Evolutionary conservation across 805 yeast species (phyloP), one percentile per base, ranked within the genome.

Genomic region (Lipomyces lipofer): DNA sequence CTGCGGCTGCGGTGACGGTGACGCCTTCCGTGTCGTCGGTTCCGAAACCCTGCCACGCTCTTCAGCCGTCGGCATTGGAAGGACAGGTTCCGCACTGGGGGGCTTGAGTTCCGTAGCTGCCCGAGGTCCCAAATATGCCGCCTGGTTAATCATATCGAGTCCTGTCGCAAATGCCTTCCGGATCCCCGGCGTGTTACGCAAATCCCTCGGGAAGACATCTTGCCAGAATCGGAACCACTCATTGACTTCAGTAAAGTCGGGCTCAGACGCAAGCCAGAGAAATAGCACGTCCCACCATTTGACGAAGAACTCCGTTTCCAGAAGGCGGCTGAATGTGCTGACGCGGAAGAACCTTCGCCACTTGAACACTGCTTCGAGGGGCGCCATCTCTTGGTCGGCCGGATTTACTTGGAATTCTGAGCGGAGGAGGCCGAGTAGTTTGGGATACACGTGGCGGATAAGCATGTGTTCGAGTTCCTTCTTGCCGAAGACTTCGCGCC

Each of bases 271-370:
- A 5, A 71, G 56, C 74, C 74, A 71, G 43, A 60, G 50, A 17
- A 57, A 56, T 17, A 74, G 62, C 4, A 63, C 63, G 10, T 56
- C 54, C 19, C 62, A 48, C 73, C 76, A 66, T 10, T 76, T 73
- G 52, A 78, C 76, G 60, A 78, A 74, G 17, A 76, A 60, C 21
- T 63, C 68, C 35, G 67, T 59, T 42, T 67, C 71, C 27, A 78
- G 32, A 1, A 78, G 38, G 4, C 43, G 35, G 4, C 58, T 56
- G 15, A 68, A 56, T 10, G 55, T 42, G 13, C 60, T 45, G 2
- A 59, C 36, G 13, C 59, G 35, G 7, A 71, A 56, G 21, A 50
- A 48, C 6, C 50, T 47, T 3, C 60, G 49, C 73, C 74, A 72
- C 12, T 38, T 17, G 13, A 64, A 42, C 1, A 70, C 50, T 2